Percentiles rank a stretch among this genome's conserved stretches.
These are phyloP conservation scores for Daldinia bambusicola DNA, from an alignment of 495 filamentous ascomycete genomes.

Conservation along the genomic window DNA sequence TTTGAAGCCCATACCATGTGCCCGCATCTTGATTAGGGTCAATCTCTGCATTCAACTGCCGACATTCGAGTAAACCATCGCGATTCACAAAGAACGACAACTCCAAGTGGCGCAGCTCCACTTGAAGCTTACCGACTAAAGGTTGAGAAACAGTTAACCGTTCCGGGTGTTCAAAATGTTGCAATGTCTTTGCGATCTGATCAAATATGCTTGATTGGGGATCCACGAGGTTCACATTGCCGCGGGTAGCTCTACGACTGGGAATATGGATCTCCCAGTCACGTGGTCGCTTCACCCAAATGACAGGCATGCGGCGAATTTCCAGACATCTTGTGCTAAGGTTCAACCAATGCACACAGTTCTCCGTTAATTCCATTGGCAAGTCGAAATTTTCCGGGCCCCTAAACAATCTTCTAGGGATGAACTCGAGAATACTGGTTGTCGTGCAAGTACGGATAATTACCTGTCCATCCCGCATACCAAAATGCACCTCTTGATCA, in stretches of 20 bases:
- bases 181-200: conserved; percentile 50
- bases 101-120: conserved; percentile 53
- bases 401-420: conserved; percentile 49
- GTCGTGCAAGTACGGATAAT: conserved; percentile 51
- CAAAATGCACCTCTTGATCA: conserved; percentile 60
- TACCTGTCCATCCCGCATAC: conserved; percentile 50
- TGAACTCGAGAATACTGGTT: conserved; percentile 47
- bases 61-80: conserved; percentile 55
- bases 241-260: conserved; percentile 32
- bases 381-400: conserved; percentile 54
- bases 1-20: conserved; percentile 61
- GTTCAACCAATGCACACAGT: conserved; percentile 70
- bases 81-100: conserved; percentile 51
- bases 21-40: conserved; percentile 63
- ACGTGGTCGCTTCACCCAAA: conserved; percentile 53
- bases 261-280: conserved; percentile 50
- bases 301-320: conserved; percentile 55
- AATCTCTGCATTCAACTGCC: conserved; percentile 54
- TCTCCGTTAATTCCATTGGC: conserved; percentile 58
- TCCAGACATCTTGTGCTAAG: conserved; percentile 58
- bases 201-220: conserved; percentile 44
- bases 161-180: conserved; percentile 48
- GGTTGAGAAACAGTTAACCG: conserved; percentile 53
- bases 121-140: conserved; percentile 35
- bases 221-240: conserved; percentile 40